Evolutionary conservation across 2,329 filamentous ascomycete species (phyloP).

Genomic region (Calonectria naviculata): DNA sequence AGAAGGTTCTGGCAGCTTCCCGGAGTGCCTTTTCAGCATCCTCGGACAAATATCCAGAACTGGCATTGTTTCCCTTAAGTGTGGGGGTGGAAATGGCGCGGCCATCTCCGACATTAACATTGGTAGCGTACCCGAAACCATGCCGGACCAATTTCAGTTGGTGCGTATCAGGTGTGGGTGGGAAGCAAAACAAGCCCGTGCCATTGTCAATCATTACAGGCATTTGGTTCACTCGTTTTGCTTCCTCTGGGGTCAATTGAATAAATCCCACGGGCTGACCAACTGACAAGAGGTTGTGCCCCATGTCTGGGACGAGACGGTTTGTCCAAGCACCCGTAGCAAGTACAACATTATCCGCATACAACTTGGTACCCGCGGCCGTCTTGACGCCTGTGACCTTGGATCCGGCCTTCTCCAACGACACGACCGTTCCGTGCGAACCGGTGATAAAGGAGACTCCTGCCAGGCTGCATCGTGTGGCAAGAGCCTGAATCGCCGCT

Average conservation of each 20-base stretch:
- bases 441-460: constrained; percentile 45
- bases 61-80: constrained; percentile 46
- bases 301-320: constrained; percentile 60
- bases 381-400: constrained; percentile 35
- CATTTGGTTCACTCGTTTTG: constrained; percentile 60
- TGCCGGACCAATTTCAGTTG: constrained; percentile 70
- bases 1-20: constrained; percentile 58
- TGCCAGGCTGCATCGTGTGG: constrained; percentile 29
- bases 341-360: constrained; percentile 70
- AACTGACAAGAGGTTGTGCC: constrained; percentile 69
- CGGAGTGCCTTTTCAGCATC: constrained; percentile 65
- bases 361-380: constrained; percentile 52
- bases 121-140: constrained; percentile 63
- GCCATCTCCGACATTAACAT: constrained; percentile 21
- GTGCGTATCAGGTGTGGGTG: constrained; percentile 56
- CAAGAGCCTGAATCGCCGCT: constrained; percentile 34
- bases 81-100: constrained; percentile 43
- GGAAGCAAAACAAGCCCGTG: constrained; percentile 65
- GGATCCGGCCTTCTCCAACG: constrained; percentile 24
- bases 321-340: constrained; percentile 76
- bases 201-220: constrained; percentile 68
- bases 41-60: constrained; percentile 53
- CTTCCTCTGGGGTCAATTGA: constrained; percentile 67
- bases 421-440: constrained; percentile 35
- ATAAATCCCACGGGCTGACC: constrained; percentile 75